Evolutionary conservation across 805 yeast genomes (phyloP).

Genomic region (Starmerella sp.): DNA sequence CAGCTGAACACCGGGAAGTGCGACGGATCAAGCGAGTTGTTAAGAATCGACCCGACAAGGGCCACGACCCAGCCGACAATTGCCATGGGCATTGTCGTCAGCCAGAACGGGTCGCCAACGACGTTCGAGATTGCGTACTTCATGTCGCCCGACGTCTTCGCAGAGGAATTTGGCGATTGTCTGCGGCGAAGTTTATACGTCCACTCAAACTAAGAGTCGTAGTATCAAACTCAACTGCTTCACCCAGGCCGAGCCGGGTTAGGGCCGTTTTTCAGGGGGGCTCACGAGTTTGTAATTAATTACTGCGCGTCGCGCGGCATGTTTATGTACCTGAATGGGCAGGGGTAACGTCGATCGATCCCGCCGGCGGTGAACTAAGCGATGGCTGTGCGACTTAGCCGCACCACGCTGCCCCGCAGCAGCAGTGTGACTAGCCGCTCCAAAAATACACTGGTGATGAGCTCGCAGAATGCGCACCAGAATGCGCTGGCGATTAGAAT

Average conservation of each 20-base stretch:
- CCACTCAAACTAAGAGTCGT: neutral
- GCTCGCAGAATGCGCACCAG: too few relatives aligned
- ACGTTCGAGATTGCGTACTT: conserved; percentile 34
- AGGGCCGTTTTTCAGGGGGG: neutral
- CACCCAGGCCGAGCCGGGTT: neutral
- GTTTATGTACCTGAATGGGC: neutral
- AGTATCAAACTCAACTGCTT: neutral
- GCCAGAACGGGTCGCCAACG: conserved; percentile 76
- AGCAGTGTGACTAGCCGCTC: too few relatives aligned
- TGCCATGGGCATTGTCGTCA: conserved; percentile 67
- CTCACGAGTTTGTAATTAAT: neutral
- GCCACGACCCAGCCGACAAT: conserved; percentile 76
- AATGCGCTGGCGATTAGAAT: too few relatives aligned
- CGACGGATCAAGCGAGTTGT: conserved; percentile 29
- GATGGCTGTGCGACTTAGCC: too few relatives aligned
- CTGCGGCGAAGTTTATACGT: neutral
- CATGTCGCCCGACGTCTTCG: neutral
- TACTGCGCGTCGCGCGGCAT: conserved; percentile 5
- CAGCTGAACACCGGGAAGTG: conserved; percentile 75
- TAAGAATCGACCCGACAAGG: conserved; percentile 70
- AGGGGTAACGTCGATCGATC: neutral
- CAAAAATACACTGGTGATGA: too few relatives aligned
- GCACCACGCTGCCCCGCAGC: neutral
- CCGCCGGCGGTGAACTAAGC: too few relatives aligned
- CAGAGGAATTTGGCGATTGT: neutral